Evolutionary conservation across 1,284 basidiomycete genomes (phyloP), one percentile per base, ranked within the genome.

Genomic region (Cryptococcus maquisensis): DNA sequence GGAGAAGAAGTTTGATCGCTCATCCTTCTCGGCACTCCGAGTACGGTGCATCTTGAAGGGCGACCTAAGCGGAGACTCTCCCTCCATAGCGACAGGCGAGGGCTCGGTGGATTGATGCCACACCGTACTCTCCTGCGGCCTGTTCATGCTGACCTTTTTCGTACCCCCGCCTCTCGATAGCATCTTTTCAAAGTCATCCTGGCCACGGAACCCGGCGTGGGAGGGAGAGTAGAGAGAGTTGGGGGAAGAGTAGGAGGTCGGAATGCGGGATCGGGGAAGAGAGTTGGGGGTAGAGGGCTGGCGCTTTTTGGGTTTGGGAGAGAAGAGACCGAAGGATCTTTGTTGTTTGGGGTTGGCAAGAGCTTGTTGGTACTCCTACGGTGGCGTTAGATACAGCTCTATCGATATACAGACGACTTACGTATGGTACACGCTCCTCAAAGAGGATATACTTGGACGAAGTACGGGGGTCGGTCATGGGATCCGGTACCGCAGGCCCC

Each of bases 121-220:
- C 2, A 69, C 57, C 18, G 60, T 55, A 18, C 59, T 51, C 26
- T 59, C 49, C 18, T 58, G 58, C n/a, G 55, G 54, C 16, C 61
- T 55, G 15, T 53, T 40, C 16, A 72, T 41, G 3, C 62, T 65
- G 21, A 74, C 39, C 49, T 66, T 66, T 28, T 63, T 65, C 18
- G 69, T 64, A 23, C 50, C 42, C 13, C 41, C 45, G n/a, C 64
- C 61, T 21, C 59, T 55, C 4, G 64, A 41, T 13, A 91, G 74
- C 60, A 90, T 79, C 18, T 84, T 82, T 65, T 91, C 90, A 64
- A 93, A 91, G 67, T 91, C 89, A 45, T 83, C 80, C 67, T 88
- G 48, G 21, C 18, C 9, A n/a, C 23, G n/a, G 20, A 5, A 16
- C 9, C 13, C 28, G 20, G 4, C 12, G 21, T 39, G 24, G 16